A percentile compares a stretch with the other conserved stretches of the same genome.
phyloP scores from a whole-genome alignment of 1,139 yeast genomes.

The Pichia kudriavzevii region DNA sequence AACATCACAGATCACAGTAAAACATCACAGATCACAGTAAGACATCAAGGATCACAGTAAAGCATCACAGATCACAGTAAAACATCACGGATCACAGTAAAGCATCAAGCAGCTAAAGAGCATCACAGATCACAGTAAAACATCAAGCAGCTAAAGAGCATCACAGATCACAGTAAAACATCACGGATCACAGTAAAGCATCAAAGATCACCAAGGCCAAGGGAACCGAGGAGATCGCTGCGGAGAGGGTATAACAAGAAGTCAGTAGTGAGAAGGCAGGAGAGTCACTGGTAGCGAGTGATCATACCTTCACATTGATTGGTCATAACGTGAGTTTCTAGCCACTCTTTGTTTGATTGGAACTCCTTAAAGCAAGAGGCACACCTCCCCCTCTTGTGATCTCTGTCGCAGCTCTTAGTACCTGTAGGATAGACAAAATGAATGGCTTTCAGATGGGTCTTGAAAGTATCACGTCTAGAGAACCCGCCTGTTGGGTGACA shows the following conservation, averaged over 20 bases:
- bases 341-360: conserved; percentile 42
- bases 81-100: no score
- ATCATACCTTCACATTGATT: conserved; percentile 41
- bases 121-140: no score
- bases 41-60: no score
- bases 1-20: no score
- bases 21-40: no score
- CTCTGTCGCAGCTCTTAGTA: conserved; percentile 40
- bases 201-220: no score
- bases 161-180: no score
- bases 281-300: conserved; percentile 17
- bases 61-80: no score
- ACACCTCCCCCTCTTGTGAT: conserved; percentile 42
- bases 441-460: conserved; percentile 49
- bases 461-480: conserved; percentile 50
- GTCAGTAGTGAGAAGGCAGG: no score
- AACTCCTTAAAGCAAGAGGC: conserved; percentile 50
- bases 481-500: conserved; percentile 58
- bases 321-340: conserved; percentile 41
- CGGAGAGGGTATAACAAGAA: background rate
- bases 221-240: background rate
- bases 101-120: no score
- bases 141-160: no score
- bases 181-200: no score
- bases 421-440: conserved; percentile 55